Evolutionary conservation across 2,329 filamentous ascomycete species (phyloP), one percentile per base, ranked within the genome.

Genomic region (Cercospora zeae-maydis): DNA sequence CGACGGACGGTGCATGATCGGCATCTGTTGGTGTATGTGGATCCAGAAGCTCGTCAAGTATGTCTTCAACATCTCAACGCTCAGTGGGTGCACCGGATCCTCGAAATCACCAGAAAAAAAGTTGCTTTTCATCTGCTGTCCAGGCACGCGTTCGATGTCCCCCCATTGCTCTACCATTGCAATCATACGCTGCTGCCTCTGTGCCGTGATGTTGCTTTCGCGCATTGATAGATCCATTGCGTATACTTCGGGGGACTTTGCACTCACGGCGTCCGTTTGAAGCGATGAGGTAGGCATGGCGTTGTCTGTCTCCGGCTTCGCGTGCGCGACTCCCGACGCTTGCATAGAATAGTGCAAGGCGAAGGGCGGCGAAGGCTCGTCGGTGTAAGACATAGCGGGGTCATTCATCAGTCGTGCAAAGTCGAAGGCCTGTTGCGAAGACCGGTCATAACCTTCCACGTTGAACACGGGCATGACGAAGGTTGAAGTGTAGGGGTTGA

Each of bases 11-110:
- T 99, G 95, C 53, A 98, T 81, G 63, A 99, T 96, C 1, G 95
- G 95, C 66, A 98, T 83, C 75, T 98, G 95, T 59, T 93, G 89
- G 75, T 95, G 96, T 72, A 97, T 96, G 75, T 97, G 90, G 58
- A 90, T 83, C 95, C 95, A 99, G 76, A 96, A 99, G 1, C 92
- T 96, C 10, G 88, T 85, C 68, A 96, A 92, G 73, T 97, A 98
- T 2, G 88, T 89, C 77, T 97, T 92, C 90, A 98, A 96, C 91
- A 96, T 97, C 71, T 89, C 87, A 71, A 93, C 83, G 75, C 93
- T 96, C 65, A 98, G 80, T 4, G 86, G 82, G 70, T 88, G 86
- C 30, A 77, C 76, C 49, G 84, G 79, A 53, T 82, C 79, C 60
- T 87, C 85, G 58, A 89, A 85, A 71, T 96, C 87, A 13, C 93